phyloP scores from a whole-genome alignment of 306 rosid species.

The Malus sieversii region DNA sequence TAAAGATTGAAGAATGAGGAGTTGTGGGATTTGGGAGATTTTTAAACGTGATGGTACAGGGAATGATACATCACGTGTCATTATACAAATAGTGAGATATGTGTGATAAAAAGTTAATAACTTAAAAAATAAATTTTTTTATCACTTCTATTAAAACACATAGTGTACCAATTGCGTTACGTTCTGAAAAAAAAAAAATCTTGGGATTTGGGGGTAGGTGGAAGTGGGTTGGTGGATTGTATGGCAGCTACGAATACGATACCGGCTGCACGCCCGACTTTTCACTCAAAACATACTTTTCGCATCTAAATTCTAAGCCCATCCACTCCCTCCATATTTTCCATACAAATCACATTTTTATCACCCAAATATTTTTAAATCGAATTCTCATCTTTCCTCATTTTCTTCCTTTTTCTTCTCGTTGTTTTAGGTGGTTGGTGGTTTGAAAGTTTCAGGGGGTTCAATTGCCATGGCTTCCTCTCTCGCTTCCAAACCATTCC shows the following conservation, averaged over 20 bases:
- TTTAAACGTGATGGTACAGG: too few species aligned
- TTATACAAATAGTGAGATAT: too few species aligned
- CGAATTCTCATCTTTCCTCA: neutral
- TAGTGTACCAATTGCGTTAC: too few species aligned
- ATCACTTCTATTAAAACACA: too few species aligned
- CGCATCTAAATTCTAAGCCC: neutral
- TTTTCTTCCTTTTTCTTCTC: neutral
- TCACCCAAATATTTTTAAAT: neutral
- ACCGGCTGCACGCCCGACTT: neutral
- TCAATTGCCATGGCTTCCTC: conserved; percentile 52
- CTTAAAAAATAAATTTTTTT: too few species aligned
- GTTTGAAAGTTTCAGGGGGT: neutral
- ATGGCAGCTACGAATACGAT: neutral
- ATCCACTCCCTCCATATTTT: neutral
- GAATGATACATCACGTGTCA: accelerated
- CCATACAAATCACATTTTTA: neutral
- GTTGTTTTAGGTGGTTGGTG: neutral
- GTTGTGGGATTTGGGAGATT: neutral
- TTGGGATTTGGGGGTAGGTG: neutral
- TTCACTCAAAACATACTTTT: neutral
- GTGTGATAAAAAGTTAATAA: too few species aligned
- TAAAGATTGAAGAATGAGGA: too few species aligned
- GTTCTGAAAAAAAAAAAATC: too few species aligned
- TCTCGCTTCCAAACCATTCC: conserved; percentile 57
- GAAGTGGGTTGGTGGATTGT: neutral